These are phyloP conservation scores for Kandelia obovata DNA, from an alignment of 345 rosid genomes.

Conservation along the genomic window DNA sequence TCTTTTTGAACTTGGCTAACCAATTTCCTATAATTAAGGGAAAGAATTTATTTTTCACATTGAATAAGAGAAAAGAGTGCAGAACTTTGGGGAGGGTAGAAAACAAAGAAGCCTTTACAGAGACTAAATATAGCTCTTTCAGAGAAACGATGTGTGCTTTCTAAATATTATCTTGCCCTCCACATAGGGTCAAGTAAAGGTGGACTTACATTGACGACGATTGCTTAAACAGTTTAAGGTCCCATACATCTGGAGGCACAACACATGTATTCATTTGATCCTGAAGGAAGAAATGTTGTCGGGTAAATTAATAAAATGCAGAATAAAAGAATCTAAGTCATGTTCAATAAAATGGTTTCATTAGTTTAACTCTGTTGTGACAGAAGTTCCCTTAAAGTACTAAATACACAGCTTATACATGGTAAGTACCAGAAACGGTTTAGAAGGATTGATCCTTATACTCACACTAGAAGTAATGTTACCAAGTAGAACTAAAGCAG, in stretches of 20 bases:
- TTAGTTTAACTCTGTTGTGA: too few species aligned
- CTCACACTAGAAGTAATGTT: conserved; percentile 64
- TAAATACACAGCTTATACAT: conserved; percentile 1
- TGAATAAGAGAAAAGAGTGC: too few species aligned
- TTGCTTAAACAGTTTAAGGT: conserved; percentile 66
- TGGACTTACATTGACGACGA: conserved; percentile 62
- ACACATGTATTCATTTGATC: conserved; percentile 41
- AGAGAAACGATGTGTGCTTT: neutral
- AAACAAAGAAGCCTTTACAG: too few species aligned
- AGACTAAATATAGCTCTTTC: neutral
- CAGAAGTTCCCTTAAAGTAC: neutral
- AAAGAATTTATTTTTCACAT: too few species aligned
- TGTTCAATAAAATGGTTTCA: neutral
- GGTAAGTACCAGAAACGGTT: neutral
- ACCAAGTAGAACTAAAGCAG: conserved; percentile 72
- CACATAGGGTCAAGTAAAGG: neutral
- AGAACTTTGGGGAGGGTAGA: too few species aligned
- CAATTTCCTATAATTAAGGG: too few species aligned
- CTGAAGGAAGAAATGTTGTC: conserved; percentile 38
- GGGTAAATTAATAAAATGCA: neutral
- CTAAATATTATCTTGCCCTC: neutral
- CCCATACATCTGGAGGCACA: conserved; percentile 89
- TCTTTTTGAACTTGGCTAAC: too few species aligned
- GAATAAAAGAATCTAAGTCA: neutral
- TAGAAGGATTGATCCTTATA: conserved; percentile 9